Conservation (phyloP, 1,284 basidiomycete species). For the Polyporus tsugae region DNA sequence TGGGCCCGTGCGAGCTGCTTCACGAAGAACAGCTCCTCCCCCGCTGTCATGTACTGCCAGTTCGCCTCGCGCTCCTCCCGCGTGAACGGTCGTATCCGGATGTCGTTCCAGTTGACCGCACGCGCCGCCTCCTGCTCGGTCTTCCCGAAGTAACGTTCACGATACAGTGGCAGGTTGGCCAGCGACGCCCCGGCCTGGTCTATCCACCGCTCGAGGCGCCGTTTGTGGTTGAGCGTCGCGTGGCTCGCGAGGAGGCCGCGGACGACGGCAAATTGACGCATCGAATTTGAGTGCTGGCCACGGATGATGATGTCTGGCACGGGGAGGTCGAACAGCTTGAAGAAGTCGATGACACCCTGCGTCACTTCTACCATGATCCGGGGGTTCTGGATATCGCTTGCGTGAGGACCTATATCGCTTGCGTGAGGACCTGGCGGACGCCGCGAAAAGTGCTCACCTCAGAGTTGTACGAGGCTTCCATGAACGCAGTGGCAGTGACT, state of each 20-base stretch:
- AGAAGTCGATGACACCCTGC: neutral
- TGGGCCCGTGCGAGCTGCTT: slow-evolving; percentile 27
- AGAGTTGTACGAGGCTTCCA: slow-evolving; percentile 41
- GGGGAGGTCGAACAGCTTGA: slow-evolving; percentile 1
- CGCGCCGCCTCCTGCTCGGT: slow-evolving; percentile 10
- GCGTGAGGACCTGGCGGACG: neutral
- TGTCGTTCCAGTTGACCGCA: slow-evolving; percentile 46
- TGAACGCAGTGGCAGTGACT: slow-evolving; percentile 41
- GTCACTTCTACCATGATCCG: slow-evolving; percentile 18
- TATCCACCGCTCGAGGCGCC: slow-evolving; percentile 16
- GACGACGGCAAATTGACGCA: slow-evolving; percentile 12
- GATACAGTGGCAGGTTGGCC: slow-evolving; percentile 12
- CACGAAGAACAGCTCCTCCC: slow-evolving; percentile 25
- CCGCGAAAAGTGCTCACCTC: slow-evolving; percentile 35
- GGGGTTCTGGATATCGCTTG: slow-evolving; percentile 8
- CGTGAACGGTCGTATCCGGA: slow-evolving; percentile 47
- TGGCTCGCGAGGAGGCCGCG: slow-evolving; percentile 13
- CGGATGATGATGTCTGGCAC: slow-evolving; percentile 13
- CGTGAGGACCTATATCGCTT: neutral
- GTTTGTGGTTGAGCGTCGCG: slow-evolving; percentile 15
- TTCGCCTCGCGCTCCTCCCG: slow-evolving; percentile 38
- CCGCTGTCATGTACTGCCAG: slow-evolving; percentile 38
- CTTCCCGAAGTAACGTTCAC: slow-evolving; percentile 23
- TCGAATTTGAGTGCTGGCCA: neutral
- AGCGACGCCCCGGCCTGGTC: slow-evolving; percentile 1